Base-by-base conservation (phyloP, 306 rosid species). In the Morella rubra region DNA sequence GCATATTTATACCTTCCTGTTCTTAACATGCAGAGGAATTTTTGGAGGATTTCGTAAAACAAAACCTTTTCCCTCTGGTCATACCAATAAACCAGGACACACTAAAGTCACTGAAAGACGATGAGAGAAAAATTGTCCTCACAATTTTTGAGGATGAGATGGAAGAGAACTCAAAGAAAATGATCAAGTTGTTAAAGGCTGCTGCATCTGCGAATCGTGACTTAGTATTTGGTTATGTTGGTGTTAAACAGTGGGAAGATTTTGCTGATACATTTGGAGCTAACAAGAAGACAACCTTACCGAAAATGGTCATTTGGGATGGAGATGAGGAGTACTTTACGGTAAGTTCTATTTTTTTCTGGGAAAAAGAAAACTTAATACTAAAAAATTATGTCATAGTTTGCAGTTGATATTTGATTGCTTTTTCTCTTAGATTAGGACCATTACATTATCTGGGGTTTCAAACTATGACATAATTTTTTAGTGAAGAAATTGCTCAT, bases 191-290 rank as follows among this genome's bases (percentile, higher is more conserved):
- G 82, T 82, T 96, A 81, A 92, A 85, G 85, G 96, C 89, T 72
- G 98, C 97, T 67, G 99, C 99, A 71, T 91, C 96, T 40, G 99
- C 97, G n/a, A 96, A 96, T 66, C 96, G 92, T 8, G 97, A 92
- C 83, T 83, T 96, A 74, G 81, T 96, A 77, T 96, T 96, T 86
- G 90, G 96, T 79, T 91, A 88, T 54, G 96, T 92, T 61, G 98
- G 99, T 74, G 80, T 87, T 80, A 83, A 80, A 80, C 99, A 96
- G 83, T 82, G 86, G 84, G 98, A 79, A 24, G 96, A 92, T 44
- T 96, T 96, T 80, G 91, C 99, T 22, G 98, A 92, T 60, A 82
- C 91, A 5, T 95, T 95, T 56, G 92, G 87, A 40, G 87, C 77
- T 24, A 78, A 75, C 81, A 85, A 82, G 67, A 84, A 79, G 41